Evolutionary conservation across 768 basidiomycete genomes (phyloP), one percentile per base, ranked within the genome.

Genomic region (Russula vinacea): DNA sequence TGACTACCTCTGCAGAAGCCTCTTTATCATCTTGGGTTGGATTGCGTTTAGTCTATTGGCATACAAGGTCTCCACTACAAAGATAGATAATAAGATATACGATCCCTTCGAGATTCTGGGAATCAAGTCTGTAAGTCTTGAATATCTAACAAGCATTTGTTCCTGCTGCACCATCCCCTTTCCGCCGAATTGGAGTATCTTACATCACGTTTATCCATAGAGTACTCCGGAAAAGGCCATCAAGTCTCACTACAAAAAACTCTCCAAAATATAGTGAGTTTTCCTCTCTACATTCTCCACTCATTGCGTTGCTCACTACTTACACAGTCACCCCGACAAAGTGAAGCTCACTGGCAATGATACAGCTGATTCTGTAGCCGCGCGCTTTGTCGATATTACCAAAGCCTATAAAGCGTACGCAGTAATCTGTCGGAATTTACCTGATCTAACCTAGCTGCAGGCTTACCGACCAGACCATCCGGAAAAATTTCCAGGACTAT

Each of bases 331-430:
- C 74, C 97, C 97, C 0, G 97, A 99, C 80, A 98, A 98, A 78
- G 92, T 95, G 66, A 88, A 85, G 71, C 83, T 90, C 11, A 82
- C 86, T 0, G 83, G 80, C 2, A 94, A 97, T 71, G 79, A 93
- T 69, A 98, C 95, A 0, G 79, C 88, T 44, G 96, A 98, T 72
- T 83, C 85, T 7, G 94, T 93, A 37, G 90, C 90, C 69, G 81
- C 86, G 58, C 85, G 85, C 63, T 99, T 97, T 74, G 92, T 98
- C 24, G 84, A 92, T 24, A 79, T 99, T 44, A 98, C 97, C 9
- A 99, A 98, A 74, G 97, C 97, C 4, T 99, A 99, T 78, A 99
- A 99, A 80, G 78, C 96, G 85, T 92, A 62, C 64, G 89, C 75
- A 24, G 1, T 24, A 32, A 19, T n/a, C 5, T 17, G 44, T 60